These are phyloP conservation scores for Diphasiastrum complanatum DNA, from an alignment of 83 land plant species.

Conservation along the genomic window DNA sequence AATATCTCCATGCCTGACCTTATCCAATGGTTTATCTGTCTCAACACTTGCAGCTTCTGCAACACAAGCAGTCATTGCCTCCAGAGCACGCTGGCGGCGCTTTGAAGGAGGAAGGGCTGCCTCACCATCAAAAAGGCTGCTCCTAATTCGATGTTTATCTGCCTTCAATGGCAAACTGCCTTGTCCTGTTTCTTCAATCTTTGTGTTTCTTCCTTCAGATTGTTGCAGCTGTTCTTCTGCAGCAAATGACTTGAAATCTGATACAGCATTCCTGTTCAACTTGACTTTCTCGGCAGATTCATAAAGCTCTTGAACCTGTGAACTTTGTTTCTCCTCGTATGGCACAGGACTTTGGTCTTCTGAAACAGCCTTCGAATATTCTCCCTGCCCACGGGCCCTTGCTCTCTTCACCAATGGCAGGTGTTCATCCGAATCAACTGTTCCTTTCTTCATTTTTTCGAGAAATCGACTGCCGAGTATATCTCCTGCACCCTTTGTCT, in stretches of 20 bases:
- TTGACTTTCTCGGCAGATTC: slow-evolving; percentile 6
- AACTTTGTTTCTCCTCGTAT: slow-evolving; percentile 4
- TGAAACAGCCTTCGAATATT: not conserved
- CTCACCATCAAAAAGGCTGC: slow-evolving; percentile 49
- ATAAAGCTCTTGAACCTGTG: not conserved
- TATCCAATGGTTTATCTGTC: not conserved
- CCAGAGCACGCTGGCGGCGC: slow-evolving; percentile 52
- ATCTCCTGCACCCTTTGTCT: not conserved
- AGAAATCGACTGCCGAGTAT: not conserved
- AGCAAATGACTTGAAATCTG: not conserved
- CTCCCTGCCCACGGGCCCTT: slow-evolving; percentile 6
- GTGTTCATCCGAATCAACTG: slow-evolving; percentile 17
- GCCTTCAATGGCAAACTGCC: slow-evolving; percentile 38
- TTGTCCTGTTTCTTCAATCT: slow-evolving; percentile 11
- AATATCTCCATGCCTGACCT: slow-evolving; percentile 16
- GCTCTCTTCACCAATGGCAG: slow-evolving; percentile 29
- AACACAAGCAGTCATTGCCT: slow-evolving; percentile 54
- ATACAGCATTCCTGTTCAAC: slow-evolving; percentile 1
- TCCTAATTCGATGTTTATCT: slow-evolving; percentile 31
- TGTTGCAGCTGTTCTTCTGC: not conserved
- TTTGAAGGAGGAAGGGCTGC: slow-evolving; percentile 53
- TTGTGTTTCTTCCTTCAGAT: slow-evolving; percentile 7
- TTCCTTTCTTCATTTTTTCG: not conserved
- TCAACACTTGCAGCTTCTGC: slow-evolving; percentile 30
- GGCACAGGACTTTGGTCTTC: not conserved